These are phyloP conservation scores for Pseudomonodictys pantanalensis DNA, from an alignment of 495 filamentous ascomycete species.

Conservation along the genomic window DNA sequence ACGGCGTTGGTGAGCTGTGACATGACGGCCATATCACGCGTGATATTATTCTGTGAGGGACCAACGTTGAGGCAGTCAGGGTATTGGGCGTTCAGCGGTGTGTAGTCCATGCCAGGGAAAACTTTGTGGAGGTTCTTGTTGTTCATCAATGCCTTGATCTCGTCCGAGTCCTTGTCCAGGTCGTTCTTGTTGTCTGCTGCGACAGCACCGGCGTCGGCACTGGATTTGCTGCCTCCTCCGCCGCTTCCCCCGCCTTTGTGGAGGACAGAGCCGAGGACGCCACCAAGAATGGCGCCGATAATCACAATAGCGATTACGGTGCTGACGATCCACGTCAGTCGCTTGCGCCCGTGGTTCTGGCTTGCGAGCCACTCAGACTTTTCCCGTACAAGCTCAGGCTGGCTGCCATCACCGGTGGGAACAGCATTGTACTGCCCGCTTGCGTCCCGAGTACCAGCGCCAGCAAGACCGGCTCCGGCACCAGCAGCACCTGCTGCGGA, in stretches of 20 bases:
- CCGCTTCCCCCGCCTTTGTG: slow-evolving; percentile 26
- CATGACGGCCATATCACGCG: slow-evolving; percentile 84
- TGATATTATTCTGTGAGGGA: slow-evolving; percentile 90
- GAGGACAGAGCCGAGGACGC: slow-evolving; percentile 69
- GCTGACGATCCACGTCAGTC: slow-evolving; percentile 67
- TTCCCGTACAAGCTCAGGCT: slow-evolving; percentile 42
- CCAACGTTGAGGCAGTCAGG: slow-evolving; percentile 76
- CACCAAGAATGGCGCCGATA: slow-evolving; percentile 59
- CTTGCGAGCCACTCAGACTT: slow-evolving; percentile 58
- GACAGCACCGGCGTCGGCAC: slow-evolving; percentile 4
- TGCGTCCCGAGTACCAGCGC: slow-evolving; percentile 41
- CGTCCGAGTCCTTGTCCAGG: slow-evolving; percentile 66
- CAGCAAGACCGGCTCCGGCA: slow-evolving; percentile 49
- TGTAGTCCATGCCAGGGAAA: slow-evolving; percentile 97
- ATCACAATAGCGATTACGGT: slow-evolving; percentile 60
- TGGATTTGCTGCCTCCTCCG: not conserved
- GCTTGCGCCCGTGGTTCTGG: slow-evolving; percentile 62
- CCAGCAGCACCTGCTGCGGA: slow-evolving; percentile 48
- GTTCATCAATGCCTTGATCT: slow-evolving; percentile 79
- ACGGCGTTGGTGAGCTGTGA: slow-evolving; percentile 87
- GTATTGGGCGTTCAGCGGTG: slow-evolving; percentile 85
- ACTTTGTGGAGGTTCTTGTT: slow-evolving; percentile 84
- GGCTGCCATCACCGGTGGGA: slow-evolving; percentile 44
- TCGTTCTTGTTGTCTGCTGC: slow-evolving; percentile 56
- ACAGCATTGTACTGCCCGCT: slow-evolving; percentile 57